Evolutionary conservation across 1,284 basidiomycete species (phyloP).

Genomic region (Ustilago cynodontis): DNA sequence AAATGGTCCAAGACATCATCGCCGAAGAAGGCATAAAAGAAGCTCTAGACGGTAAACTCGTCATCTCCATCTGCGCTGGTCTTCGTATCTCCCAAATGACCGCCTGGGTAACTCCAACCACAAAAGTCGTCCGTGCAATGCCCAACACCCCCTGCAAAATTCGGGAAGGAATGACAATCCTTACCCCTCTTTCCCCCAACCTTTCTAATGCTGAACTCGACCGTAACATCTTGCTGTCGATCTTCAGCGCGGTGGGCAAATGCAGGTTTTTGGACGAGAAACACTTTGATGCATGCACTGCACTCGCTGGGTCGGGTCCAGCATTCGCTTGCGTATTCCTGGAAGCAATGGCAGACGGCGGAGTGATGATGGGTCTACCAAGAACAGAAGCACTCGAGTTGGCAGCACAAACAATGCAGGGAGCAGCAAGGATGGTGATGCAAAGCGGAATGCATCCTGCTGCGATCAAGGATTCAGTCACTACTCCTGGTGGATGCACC

Average conservation of each 20-base stretch:
- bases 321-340: constrained; percentile 97
- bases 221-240: constrained; percentile 57
- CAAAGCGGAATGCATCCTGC: constrained; percentile 90
- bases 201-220: constrained; percentile 48
- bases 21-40: constrained; percentile 83
- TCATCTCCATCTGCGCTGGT: constrained; percentile 96
- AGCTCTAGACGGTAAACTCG: constrained; percentile 87
- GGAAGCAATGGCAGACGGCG: constrained; percentile 98
- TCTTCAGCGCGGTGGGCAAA: constrained; percentile 66
- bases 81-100: constrained; percentile 86
- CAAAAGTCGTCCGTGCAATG: constrained; percentile 94
- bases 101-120: constrained; percentile 80
- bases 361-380: constrained; percentile 99
- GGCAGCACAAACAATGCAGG: constrained; percentile 96
- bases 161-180: constrained; percentile 68
- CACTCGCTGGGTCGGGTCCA: constrained; percentile 93
- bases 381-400: constrained; percentile 92
- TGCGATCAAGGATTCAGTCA: constrained; percentile 96
- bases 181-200: constrained; percentile 56
- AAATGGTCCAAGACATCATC: constrained; percentile 84
- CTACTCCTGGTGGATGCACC: constrained; percentile 97
- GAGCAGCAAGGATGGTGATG: constrained; percentile 94
- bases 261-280: constrained; percentile 68
- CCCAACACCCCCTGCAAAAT: constrained; percentile 95
- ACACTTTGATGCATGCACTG: constrained; percentile 96